Percentiles rank a stretch among this genome's conserved stretches.
phyloP scores from a whole-genome alignment of 1,139 yeast species.

The Suhomyces chickasaworum region DNA sequence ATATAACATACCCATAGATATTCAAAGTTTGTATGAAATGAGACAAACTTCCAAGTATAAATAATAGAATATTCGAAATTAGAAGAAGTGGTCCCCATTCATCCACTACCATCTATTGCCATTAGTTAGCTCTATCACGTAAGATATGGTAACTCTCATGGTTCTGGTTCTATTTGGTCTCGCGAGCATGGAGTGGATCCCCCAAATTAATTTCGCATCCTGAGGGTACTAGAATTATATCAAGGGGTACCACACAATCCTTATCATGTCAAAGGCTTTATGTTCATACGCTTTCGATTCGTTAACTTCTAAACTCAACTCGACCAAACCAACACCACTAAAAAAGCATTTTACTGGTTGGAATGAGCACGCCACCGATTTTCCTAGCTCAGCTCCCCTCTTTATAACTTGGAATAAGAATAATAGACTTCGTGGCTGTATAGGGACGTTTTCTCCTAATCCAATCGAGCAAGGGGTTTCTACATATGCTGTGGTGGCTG shows the following conservation, averaged over 20 bases:
- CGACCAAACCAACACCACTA: conserved; percentile 19
- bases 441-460: conserved; percentile 71
- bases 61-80: too few relatives aligned
- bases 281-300: conserved; percentile 45
- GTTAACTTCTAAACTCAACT: conserved; percentile 22
- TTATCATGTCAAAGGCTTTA: conserved; percentile 35
- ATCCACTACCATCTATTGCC: too few relatives aligned
- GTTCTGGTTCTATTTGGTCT: too few relatives aligned
- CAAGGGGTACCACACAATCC: conserved; percentile 8
- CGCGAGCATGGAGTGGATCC: not conserved
- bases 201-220: not conserved
- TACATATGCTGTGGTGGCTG: conserved; percentile 65
- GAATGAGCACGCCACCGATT: conserved; percentile 23
- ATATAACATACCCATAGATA: too few relatives aligned
- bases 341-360: conserved; percentile 20
- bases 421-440: conserved; percentile 77
- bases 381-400: conserved; percentile 57
- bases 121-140: too few relatives aligned
- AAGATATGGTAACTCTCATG: too few relatives aligned
- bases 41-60: too few relatives aligned
- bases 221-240: not conserved
- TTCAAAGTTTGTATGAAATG: too few relatives aligned
- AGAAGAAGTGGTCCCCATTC: too few relatives aligned
- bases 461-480: conserved; percentile 58
- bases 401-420: conserved; percentile 85